Conservation (phyloP, 192 early-diverging fungal genomes). For the Gigaspora rosea region DNA sequence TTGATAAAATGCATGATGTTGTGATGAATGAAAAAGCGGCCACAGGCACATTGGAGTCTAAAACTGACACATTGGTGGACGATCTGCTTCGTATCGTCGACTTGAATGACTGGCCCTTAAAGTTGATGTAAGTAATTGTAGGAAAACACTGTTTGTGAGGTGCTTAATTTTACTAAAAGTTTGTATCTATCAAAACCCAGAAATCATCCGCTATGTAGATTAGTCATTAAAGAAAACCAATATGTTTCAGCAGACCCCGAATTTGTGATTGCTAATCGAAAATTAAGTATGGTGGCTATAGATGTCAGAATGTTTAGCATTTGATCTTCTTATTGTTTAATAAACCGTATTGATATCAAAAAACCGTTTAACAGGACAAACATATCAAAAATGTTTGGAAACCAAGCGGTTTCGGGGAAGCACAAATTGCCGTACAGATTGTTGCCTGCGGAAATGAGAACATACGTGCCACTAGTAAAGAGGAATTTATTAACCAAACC, state of each 20-base stretch:
- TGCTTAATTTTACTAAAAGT: slow-evolving; percentile 20
- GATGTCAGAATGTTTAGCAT: slow-evolving; percentile 7
- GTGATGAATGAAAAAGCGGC: too few relatives aligned
- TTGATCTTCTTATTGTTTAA: slow-evolving; percentile 11
- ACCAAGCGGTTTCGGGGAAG: not conserved
- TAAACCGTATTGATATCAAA: slow-evolving; percentile 11
- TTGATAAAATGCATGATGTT: slow-evolving; percentile 20
- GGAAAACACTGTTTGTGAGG: slow-evolving; percentile 12
- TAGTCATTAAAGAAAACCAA: slow-evolving; percentile 3
- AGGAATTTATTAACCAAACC: slow-evolving; percentile 12
- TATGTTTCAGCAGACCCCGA: slow-evolving; percentile 1
- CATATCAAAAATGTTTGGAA: not conserved
- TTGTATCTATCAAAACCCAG: slow-evolving; percentile 15
- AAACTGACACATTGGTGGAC: slow-evolving; percentile 15
- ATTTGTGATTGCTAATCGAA: slow-evolving; percentile 17
- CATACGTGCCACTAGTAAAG: slow-evolving; percentile 9
- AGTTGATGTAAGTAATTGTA: slow-evolving; percentile 18
- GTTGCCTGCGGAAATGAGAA: slow-evolving; percentile 11
- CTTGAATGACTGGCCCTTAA: slow-evolving; percentile 11
- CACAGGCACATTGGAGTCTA: too few relatives aligned
- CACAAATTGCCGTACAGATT: slow-evolving; percentile 15
- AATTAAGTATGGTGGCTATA: slow-evolving; percentile 11
- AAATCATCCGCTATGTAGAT: slow-evolving; percentile 15
- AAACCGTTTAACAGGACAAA: slow-evolving; percentile 17
- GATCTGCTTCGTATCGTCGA: slow-evolving; percentile 5